Evolutionary conservation across 768 basidiomycete species (phyloP).

Genomic region (Lactarius indigo): DNA sequence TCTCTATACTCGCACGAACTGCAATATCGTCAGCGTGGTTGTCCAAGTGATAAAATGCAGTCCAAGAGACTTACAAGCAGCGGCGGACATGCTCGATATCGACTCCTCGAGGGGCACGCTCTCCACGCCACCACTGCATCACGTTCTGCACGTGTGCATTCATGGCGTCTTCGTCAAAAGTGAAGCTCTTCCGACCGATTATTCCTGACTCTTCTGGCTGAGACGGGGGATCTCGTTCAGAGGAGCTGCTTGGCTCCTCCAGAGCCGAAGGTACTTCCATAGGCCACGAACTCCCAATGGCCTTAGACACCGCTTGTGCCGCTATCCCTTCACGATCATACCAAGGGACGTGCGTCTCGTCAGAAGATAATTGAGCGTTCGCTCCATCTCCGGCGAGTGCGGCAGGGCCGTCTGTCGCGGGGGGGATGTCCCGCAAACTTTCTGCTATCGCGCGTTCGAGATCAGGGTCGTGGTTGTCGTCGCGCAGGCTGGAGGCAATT

Average conservation of each 20-base stretch:
- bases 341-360: constrained; percentile 31
- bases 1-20: constrained; percentile 42
- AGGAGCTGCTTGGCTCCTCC: not conserved
- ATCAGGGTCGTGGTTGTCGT: constrained; percentile 24
- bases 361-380: constrained; percentile 1
- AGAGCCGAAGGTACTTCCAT: not conserved
- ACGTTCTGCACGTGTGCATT: constrained; percentile 50
- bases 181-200: constrained; percentile 64
- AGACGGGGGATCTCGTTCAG: not conserved
- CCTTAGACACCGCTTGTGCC: constrained; percentile 10
- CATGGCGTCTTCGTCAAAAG: constrained; percentile 50
- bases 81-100: constrained; percentile 52
- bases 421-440: constrained; percentile 24
- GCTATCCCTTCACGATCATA: constrained; percentile 33
- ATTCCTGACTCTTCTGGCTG: constrained; percentile 35
- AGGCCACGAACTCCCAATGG: not conserved
- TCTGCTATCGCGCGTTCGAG: constrained; percentile 28
- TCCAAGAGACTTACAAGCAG: constrained; percentile 57
- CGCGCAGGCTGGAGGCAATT: constrained; percentile 44
- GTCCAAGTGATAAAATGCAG: not conserved
- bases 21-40: not conserved
- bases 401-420: not conserved
- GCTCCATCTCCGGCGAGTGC: not conserved
- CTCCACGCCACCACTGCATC: constrained; percentile 74
- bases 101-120: constrained; percentile 69